Conservation (phyloP, 2,329 filamentous ascomycete genomes). For the Neonectria hederae region DNA sequence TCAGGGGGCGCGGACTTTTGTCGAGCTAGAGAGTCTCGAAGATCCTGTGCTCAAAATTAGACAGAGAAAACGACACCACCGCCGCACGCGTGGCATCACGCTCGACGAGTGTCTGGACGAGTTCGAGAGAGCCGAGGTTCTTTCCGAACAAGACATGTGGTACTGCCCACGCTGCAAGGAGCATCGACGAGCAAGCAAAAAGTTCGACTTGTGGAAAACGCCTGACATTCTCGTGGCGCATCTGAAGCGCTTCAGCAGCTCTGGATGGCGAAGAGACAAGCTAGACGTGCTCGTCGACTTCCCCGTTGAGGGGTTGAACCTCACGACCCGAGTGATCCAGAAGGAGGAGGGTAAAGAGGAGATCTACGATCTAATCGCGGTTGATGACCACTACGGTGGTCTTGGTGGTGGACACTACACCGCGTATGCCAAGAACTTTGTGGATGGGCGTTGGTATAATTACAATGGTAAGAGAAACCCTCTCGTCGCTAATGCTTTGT, state of each 20-base stretch:
- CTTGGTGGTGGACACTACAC: conserved; percentile 97
- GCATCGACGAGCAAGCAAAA: conserved; percentile 91
- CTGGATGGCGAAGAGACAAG: conserved; percentile 85
- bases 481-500: background rate
- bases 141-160: conserved; percentile 97
- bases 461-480: conserved; percentile 80
- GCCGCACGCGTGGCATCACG: conserved; percentile 71
- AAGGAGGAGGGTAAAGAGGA: conserved; percentile 83
- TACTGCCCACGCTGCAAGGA: conserved; percentile 97
- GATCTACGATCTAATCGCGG: conserved; percentile 91
- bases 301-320: conserved; percentile 85
- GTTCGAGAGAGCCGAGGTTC: conserved; percentile 91
- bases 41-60: conserved; percentile 72
- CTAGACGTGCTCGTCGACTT: conserved; percentile 92
- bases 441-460: conserved; percentile 90
- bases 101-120: conserved; percentile 93
- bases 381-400: conserved; percentile 95
- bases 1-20: conserved; percentile 69
- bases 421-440: conserved; percentile 91
- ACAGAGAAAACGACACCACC: conserved; percentile 70
- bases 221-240: conserved; percentile 96
- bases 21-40: conserved; percentile 60
- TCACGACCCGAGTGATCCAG: conserved; percentile 81
- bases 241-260: conserved; percentile 92
- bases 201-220: conserved; percentile 95